Conservation (phyloP, 495 filamentous ascomycete species). For the Rhypophila decipiens region DNA sequence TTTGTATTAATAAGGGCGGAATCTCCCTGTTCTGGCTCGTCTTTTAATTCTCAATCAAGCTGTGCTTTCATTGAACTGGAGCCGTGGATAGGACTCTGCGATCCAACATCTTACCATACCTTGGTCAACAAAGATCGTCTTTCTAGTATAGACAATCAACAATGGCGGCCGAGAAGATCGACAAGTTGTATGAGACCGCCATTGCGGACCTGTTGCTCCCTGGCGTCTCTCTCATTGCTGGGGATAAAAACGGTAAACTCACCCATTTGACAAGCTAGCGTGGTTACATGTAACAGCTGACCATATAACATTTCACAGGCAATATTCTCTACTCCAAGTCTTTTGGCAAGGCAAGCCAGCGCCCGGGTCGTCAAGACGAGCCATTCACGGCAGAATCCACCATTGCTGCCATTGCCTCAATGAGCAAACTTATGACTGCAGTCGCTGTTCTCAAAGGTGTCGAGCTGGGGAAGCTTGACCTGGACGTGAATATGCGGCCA, state of each 20-base stretch:
- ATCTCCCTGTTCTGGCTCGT: no score
- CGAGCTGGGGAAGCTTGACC: slow-evolving; percentile 24
- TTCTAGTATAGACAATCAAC: neutral
- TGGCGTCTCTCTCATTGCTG: neutral
- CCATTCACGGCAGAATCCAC: slow-evolving; percentile 3
- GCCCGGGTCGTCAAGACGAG: slow-evolving; percentile 1
- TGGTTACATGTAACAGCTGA: no score
- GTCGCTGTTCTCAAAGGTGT: slow-evolving; percentile 27
- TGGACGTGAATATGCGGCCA: slow-evolving; percentile 23
- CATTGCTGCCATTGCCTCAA: slow-evolving; percentile 20
- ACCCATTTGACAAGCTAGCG: neutral
- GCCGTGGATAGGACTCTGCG: no score
- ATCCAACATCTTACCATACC: no score
- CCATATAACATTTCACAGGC: neutral
- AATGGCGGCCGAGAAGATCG: slow-evolving; percentile 6
- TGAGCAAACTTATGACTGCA: slow-evolving; percentile 29
- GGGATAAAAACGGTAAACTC: neutral
- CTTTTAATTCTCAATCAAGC: no score
- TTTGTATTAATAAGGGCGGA: no score
- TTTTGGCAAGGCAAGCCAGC: slow-evolving; percentile 4
- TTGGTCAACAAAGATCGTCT: neutral
- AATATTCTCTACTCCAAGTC: slow-evolving; percentile 10
- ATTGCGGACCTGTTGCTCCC: neutral
- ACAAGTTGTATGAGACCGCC: neutral
- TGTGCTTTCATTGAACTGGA: no score